Evolutionary conservation across 1,284 basidiomycete species (phyloP).

Genomic region (Moesziomyces antarcticus): DNA sequence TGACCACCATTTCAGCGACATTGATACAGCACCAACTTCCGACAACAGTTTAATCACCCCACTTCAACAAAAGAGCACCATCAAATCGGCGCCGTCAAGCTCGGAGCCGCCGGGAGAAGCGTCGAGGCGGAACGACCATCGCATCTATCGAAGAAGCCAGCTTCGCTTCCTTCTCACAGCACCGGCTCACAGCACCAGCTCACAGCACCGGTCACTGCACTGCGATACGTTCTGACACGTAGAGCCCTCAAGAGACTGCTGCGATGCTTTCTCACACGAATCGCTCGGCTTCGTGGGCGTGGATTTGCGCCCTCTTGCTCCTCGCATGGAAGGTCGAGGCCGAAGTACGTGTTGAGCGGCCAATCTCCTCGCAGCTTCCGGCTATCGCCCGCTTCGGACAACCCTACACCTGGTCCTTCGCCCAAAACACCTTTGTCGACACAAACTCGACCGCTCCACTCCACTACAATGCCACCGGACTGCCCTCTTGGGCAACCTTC

Average conservation of each 20-base stretch:
- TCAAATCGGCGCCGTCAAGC: too few relatives aligned
- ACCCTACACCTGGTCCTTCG: conserved; percentile 57
- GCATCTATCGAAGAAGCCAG: too few relatives aligned
- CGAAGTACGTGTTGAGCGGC: conserved; percentile 35
- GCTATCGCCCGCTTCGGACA: conserved; percentile 53
- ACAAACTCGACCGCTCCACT: conserved; percentile 29
- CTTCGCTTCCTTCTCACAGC: too few relatives aligned
- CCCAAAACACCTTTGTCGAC: conserved; percentile 50
- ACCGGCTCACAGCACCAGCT: too few relatives aligned
- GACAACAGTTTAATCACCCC: too few relatives aligned
- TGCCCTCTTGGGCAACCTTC: conserved; percentile 60
- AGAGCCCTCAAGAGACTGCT: too few relatives aligned
- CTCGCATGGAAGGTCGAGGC: conserved; percentile 5
- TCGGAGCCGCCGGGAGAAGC: too few relatives aligned
- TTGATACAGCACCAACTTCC: too few relatives aligned
- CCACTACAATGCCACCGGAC: conserved; percentile 30
- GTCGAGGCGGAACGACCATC: too few relatives aligned
- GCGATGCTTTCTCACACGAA: background rate
- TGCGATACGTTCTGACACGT: too few relatives aligned
- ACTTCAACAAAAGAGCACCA: too few relatives aligned
- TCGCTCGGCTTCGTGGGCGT: background rate
- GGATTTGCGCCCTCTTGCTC: conserved; percentile 11
- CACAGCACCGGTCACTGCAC: too few relatives aligned
- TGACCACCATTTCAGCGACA: background rate
- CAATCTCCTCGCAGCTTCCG: conserved; percentile 53